Percentiles rank a stretch among this genome's conserved stretches.
phyloP scores from a whole-genome alignment of 1,284 basidiomycete species.

The Meira miltonrushii region DNA sequence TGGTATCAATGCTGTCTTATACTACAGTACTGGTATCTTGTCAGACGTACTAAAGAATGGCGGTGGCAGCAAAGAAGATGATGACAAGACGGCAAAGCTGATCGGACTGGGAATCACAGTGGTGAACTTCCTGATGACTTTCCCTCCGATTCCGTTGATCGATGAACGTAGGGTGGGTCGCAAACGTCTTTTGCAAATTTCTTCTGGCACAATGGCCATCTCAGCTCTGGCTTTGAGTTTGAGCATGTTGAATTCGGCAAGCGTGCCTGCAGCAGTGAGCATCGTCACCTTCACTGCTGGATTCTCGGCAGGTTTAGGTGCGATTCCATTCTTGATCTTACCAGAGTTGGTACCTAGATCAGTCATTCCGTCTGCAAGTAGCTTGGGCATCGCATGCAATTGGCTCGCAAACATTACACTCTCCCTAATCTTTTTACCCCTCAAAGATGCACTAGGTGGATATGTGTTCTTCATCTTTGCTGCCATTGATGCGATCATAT shows the following conservation, averaged over 20 bases:
- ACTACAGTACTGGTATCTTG: slow-evolving; percentile 46
- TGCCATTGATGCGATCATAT: slow-evolving; percentile 25
- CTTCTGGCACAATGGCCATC: slow-evolving; percentile 61
- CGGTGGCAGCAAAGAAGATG: background rate
- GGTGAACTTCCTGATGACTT: slow-evolving; percentile 69
- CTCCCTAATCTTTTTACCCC: slow-evolving; percentile 72
- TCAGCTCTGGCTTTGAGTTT: slow-evolving; percentile 68
- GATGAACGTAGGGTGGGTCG: slow-evolving; percentile 58
- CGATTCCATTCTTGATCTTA: slow-evolving; percentile 83
- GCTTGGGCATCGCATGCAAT: slow-evolving; percentile 74
- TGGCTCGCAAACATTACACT: slow-evolving; percentile 81
- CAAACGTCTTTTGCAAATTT: slow-evolving; percentile 53
- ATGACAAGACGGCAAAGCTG: slow-evolving; percentile 3
- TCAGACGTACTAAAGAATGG: slow-evolving; percentile 29
- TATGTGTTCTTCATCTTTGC: slow-evolving; percentile 40
- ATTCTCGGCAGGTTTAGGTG: slow-evolving; percentile 84
- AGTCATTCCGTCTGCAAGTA: slow-evolving; percentile 79
- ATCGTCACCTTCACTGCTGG: slow-evolving; percentile 82
- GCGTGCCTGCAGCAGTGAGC: slow-evolving; percentile 65
- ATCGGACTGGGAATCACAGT: slow-evolving; percentile 46
- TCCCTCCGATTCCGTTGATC: slow-evolving; percentile 76
- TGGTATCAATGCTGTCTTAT: slow-evolving; percentile 47
- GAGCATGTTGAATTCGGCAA: slow-evolving; percentile 64
- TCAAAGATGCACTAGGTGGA: slow-evolving; percentile 64
- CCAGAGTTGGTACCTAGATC: slow-evolving; percentile 74